phyloP scores from a whole-genome alignment of 176 grass and related monocot genomes.

The Eragrostis curvula region DNA sequence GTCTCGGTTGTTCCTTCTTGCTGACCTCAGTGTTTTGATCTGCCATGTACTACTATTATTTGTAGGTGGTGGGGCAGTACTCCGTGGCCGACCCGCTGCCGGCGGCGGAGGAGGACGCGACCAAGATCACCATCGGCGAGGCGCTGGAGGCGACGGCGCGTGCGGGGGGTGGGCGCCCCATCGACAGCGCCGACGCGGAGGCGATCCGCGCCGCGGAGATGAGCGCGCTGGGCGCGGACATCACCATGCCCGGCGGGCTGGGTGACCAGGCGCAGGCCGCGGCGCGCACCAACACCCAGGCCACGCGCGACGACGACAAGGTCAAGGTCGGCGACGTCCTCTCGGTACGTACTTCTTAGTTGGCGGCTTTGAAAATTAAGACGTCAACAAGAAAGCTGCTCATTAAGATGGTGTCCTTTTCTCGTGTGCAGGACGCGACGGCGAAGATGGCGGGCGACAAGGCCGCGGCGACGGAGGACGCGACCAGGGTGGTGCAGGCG shows the following conservation, averaged over 20 bases:
- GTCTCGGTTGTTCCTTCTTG: no score
- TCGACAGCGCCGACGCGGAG: conserved; percentile 62
- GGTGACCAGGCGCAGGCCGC: conserved; percentile 52
- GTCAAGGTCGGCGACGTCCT: conserved; percentile 65
- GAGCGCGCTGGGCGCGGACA: conserved; percentile 32
- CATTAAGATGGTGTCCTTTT: no score
- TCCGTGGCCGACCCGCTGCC: conserved; percentile 39
- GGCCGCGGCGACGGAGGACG: conserved; percentile 48
- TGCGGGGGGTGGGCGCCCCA: conserved; percentile 42
- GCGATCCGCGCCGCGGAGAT: conserved; percentile 73
- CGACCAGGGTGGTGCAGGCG: conserved; percentile 48
- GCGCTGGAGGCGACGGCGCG: conserved; percentile 56
- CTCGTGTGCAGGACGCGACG: conserved; percentile 51
- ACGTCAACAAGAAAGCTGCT: no score
- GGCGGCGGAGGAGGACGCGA: conserved; percentile 3
- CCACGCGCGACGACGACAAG: conserved; percentile 56
- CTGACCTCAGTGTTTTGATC: no score
- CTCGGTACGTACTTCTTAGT: conserved; percentile 35
- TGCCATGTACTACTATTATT: no score
- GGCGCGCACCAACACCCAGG: conserved; percentile 46
- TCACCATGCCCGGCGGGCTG: conserved; percentile 46
- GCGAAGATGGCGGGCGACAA: conserved; percentile 57
- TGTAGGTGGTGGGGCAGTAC: conserved; percentile 34
- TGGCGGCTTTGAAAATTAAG: no score
- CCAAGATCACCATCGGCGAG: conserved; percentile 74